These are phyloP conservation scores for Aspergillus texensis DNA, from an alignment of 2,329 filamentous ascomycete genomes.

Conservation along the genomic window DNA sequence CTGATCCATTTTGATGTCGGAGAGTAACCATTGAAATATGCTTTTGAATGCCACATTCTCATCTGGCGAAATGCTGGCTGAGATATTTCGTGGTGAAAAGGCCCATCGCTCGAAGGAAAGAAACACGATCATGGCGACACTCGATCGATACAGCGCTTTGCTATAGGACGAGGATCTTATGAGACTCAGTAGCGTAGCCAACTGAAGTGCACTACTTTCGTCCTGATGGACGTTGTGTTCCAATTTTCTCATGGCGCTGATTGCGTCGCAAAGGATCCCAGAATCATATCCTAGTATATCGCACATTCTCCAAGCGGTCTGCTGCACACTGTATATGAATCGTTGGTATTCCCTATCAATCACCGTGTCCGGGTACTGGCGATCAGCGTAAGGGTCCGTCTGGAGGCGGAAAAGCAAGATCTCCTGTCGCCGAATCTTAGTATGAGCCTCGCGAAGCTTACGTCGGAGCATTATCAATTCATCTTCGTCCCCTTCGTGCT, in stretches of 20 bases:
- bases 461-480: not conserved
- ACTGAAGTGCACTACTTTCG: not conserved
- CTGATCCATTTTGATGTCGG: not conserved
- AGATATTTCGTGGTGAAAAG: not conserved
- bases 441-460: not conserved
- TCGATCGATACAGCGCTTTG: not conserved
- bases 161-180: not conserved
- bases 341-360: not conserved
- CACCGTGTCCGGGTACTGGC: not conserved
- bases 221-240: not conserved
- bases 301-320: not conserved
- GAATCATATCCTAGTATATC: not conserved
- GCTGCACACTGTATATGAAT: not conserved
- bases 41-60: not conserved
- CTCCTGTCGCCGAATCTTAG: not conserved
- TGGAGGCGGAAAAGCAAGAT: not conserved
- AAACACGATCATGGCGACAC: not conserved
- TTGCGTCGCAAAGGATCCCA: not conserved
- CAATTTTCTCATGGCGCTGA: not conserved
- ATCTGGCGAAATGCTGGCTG: not conserved
- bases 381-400: not conserved
- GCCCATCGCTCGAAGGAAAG: not conserved
- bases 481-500: not conserved
- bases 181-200: not conserved
- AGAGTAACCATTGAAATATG: not conserved